Evolutionary conservation across 1,139 yeast genomes (phyloP).

Genomic region (Pichia terricola): DNA sequence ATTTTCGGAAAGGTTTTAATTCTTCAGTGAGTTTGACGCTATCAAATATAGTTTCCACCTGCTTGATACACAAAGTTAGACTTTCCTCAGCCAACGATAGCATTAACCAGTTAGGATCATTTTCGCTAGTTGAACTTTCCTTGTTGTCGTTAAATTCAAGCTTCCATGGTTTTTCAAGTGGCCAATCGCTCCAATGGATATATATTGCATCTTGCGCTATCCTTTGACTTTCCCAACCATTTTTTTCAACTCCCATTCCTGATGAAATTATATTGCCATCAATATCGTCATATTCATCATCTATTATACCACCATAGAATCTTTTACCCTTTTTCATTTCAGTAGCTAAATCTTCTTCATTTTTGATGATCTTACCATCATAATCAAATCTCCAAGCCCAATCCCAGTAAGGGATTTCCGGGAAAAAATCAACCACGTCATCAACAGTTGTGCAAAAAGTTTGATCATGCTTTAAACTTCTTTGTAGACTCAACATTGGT

Average conservation of each 20-base stretch:
- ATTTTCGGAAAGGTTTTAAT: background rate
- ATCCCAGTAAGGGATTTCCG: conserved; percentile 21
- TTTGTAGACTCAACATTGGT: conserved; percentile 7
- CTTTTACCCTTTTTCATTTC: background rate
- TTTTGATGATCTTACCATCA: background rate
- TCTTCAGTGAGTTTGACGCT: background rate
- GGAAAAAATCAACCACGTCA: conserved; percentile 8
- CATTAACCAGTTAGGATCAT: conserved; percentile 1
- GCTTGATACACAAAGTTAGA: conserved; percentile 6
- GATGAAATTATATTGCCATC: background rate
- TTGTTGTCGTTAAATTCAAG: background rate
- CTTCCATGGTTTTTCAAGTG: conserved; percentile 27
- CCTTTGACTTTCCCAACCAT: conserved; percentile 22
- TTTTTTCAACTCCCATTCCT: conserved; percentile 12
- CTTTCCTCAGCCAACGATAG: conserved; percentile 8
- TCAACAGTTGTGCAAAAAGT: conserved; percentile 4
- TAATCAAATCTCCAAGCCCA: conserved; percentile 16
- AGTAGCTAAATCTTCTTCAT: background rate
- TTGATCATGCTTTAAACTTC: conserved; percentile 1
- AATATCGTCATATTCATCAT: background rate
- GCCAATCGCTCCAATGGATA: conserved; percentile 28
- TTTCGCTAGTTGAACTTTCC: no score
- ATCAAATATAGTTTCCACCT: background rate
- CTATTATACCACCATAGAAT: background rate
- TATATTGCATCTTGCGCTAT: conserved; percentile 22